phyloP scores from a whole-genome alignment of 352 stramenopile species.

The Globisporangium polare region DNA sequence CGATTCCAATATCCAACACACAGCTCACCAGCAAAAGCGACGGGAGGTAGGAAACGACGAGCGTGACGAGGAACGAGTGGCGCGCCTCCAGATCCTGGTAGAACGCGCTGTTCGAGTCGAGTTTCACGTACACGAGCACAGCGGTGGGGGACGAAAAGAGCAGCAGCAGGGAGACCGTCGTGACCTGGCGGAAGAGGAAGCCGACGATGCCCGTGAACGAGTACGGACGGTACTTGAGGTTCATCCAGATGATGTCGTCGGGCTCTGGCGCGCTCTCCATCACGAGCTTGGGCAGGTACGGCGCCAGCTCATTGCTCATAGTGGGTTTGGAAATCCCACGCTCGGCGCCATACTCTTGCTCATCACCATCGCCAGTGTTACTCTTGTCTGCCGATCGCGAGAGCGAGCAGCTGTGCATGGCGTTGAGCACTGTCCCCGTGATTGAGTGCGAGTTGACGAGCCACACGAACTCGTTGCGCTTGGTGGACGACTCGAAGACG shows the following conservation, averaged over 20 bases:
- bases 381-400: constrained; percentile 12
- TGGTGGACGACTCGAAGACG: constrained; percentile 59
- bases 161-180: constrained; percentile 51
- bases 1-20: background rate
- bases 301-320: constrained; percentile 25
- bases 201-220: constrained; percentile 32
- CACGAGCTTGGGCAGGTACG: constrained; percentile 42
- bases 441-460: constrained; percentile 43
- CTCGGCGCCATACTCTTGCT: background rate
- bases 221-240: constrained; percentile 55
- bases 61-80: constrained; percentile 51
- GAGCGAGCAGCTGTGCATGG: constrained; percentile 28
- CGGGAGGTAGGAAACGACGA: constrained; percentile 67
- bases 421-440: constrained; percentile 35
- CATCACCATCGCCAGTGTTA: background rate
- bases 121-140: constrained; percentile 80
- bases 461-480: constrained; percentile 53
- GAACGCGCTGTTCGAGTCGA: constrained; percentile 60
- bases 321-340: background rate
- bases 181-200: constrained; percentile 44
- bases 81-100: constrained; percentile 42
- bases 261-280: constrained; percentile 68
- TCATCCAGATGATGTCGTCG: constrained; percentile 76
- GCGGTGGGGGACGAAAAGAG: constrained; percentile 75
- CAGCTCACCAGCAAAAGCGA: constrained; percentile 59